Percentiles rank a stretch among this genome's conserved stretches.
These are phyloP conservation scores for Colletotrichum ledebouriae DNA, from an alignment of 2,329 filamentous ascomycete genomes.

Conservation along the genomic window DNA sequence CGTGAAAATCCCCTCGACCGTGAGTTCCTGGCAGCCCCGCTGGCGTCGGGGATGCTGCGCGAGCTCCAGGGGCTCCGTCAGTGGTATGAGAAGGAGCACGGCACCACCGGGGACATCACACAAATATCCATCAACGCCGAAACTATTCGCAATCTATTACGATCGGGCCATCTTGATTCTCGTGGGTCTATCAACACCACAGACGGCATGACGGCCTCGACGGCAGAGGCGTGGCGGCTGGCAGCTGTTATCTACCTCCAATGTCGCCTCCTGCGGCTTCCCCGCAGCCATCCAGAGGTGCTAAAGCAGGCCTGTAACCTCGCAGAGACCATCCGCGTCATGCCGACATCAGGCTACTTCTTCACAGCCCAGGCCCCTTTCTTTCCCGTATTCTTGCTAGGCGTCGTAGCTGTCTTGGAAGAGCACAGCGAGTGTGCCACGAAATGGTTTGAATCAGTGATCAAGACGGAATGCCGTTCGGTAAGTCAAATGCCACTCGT, in stretches of 20 bases:
- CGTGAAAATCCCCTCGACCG: conserved; percentile 28
- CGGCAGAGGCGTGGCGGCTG: conserved; percentile 58
- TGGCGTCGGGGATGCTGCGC: conserved; percentile 46
- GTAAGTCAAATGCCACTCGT: conserved; percentile 49
- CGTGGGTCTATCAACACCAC: conserved; percentile 23
- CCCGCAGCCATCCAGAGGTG: conserved; percentile 54
- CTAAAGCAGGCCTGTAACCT: conserved; percentile 50
- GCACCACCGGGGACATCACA: background rate
- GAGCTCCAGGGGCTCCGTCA: conserved; percentile 45
- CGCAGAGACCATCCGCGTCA: conserved; percentile 54
- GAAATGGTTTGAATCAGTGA: conserved; percentile 55
- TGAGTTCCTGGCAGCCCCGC: conserved; percentile 5
- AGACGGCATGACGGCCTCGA: conserved; percentile 55
- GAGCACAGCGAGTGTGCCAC: conserved; percentile 49
- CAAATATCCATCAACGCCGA: conserved; percentile 7
- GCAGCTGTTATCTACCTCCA: conserved; percentile 56
- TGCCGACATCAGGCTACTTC: conserved; percentile 56
- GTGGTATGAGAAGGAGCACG: conserved; percentile 32
- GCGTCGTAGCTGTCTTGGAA: conserved; percentile 50
- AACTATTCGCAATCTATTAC: conserved; percentile 6
- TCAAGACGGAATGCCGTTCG: conserved; percentile 54
- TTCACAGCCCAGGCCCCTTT: conserved; percentile 59
- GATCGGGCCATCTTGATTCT: conserved; percentile 13
- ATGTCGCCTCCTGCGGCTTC: conserved; percentile 55
- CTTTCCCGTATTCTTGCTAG: conserved; percentile 57